phyloP scores from a whole-genome alignment of 495 filamentous ascomycete genomes.

The Oleoguttula mirabilis region DNA sequence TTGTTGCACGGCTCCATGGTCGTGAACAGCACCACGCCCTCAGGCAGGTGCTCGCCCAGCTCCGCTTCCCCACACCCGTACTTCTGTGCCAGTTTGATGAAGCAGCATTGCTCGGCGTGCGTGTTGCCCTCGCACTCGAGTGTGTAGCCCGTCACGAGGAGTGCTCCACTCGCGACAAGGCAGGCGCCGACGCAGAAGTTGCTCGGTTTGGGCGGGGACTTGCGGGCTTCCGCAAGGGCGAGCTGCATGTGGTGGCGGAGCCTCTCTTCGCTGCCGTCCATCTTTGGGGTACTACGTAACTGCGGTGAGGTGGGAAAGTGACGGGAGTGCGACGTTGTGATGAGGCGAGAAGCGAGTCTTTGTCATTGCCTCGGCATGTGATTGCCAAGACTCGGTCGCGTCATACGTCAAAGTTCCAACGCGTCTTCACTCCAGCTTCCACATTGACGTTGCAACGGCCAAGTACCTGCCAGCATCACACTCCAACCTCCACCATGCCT shows the following conservation, averaged over 20 bases:
- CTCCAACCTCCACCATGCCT: too few species aligned
- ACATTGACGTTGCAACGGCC: too few species aligned
- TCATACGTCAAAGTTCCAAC: too few species aligned
- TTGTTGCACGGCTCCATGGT: constrained; percentile 88
- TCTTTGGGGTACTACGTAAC: not conserved
- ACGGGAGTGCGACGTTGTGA: too few species aligned
- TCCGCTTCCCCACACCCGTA: constrained; percentile 42
- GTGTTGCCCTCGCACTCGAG: constrained; percentile 87
- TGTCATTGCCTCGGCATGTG: too few species aligned
- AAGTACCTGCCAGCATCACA: too few species aligned
- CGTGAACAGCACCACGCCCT: constrained; percentile 61
- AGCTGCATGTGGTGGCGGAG: constrained; percentile 59
- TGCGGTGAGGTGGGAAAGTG: not conserved
- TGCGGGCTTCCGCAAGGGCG: constrained; percentile 59
- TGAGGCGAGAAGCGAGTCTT: too few species aligned
- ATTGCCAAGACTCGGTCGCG: too few species aligned
- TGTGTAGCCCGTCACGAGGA: constrained; percentile 80
- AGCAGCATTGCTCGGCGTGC: constrained; percentile 86
- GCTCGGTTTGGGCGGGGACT: constrained; percentile 71
- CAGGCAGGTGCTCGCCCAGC: constrained; percentile 44
- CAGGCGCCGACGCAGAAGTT: constrained; percentile 91
- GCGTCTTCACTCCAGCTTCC: too few species aligned
- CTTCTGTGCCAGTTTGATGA: constrained; percentile 55
- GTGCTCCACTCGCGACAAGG: constrained; percentile 47
- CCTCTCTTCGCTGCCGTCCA: constrained; percentile 15